Evolutionary conservation across 495 filamentous ascomycete genomes (phyloP).

Genomic region (Penicillium canariense): DNA sequence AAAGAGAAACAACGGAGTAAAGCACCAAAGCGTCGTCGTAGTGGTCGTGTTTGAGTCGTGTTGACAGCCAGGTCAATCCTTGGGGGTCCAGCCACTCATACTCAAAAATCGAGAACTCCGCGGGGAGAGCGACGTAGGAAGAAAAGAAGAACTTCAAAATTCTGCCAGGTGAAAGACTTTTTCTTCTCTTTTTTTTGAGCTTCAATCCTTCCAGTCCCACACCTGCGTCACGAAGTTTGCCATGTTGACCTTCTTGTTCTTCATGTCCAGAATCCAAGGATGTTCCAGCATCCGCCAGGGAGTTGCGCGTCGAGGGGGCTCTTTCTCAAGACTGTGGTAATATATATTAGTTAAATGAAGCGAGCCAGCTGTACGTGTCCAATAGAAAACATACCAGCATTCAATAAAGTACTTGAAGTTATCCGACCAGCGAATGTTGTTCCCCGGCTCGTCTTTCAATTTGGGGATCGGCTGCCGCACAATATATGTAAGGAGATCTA

Average conservation of each 20-base stretch:
- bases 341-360: not conserved
- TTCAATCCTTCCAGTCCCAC: constrained; percentile 82
- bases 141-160: not conserved
- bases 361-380: constrained; percentile 2
- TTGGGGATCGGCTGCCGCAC: constrained; percentile 94
- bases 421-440: constrained; percentile 84
- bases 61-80: constrained; percentile 48
- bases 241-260: constrained; percentile 95
- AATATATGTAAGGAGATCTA: constrained; percentile 95
- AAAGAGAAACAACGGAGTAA: constrained; percentile 9
- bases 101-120: constrained; percentile 23
- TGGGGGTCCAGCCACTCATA: constrained; percentile 42
- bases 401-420: constrained; percentile 99
- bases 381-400: constrained; percentile 76
- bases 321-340: constrained; percentile 79
- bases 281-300: constrained; percentile 99
- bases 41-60: constrained; percentile 28
- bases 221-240: constrained; percentile 84
- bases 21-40: constrained; percentile 16
- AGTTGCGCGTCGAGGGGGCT: constrained; percentile 77
- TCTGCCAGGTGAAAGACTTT: not conserved
- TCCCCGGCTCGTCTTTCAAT: constrained; percentile 85
- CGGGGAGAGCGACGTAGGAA: constrained; percentile 21
- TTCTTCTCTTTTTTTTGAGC: not conserved
- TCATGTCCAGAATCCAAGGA: constrained; percentile 97